These are phyloP conservation scores for Aspergillus carbonarius DNA, from an alignment of 2,329 filamentous ascomycete genomes.

Conservation along the genomic window DNA sequence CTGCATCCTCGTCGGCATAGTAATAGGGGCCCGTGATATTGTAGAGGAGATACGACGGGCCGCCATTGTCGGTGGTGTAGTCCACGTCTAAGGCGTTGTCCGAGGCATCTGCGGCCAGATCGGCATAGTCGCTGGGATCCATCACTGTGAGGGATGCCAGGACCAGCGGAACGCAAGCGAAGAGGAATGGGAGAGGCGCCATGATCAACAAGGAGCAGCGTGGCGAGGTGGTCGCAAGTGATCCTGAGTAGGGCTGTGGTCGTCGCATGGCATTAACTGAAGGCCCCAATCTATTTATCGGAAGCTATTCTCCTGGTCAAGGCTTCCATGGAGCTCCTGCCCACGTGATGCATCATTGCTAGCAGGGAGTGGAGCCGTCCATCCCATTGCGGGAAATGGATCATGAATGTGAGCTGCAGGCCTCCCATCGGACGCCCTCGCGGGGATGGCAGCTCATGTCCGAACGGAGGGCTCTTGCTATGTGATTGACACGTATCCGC, in stretches of 20 bases:
- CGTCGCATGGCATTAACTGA: neutral
- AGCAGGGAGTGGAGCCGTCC: neutral
- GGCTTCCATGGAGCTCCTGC: neutral
- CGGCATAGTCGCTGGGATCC: slow-evolving; percentile 6
- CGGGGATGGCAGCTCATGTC: neutral
- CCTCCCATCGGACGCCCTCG: neutral
- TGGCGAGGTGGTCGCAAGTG: neutral
- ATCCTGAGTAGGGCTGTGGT: neutral
- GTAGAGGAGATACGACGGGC: neutral
- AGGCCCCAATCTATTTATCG: neutral
- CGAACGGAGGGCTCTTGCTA: neutral
- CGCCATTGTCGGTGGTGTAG: slow-evolving; percentile 3
- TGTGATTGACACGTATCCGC: neutral
- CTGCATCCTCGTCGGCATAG: slow-evolving; percentile 5
- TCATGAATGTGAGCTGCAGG: neutral
- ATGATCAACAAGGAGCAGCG: neutral
- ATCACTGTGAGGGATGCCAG: neutral
- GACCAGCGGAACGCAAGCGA: neutral
- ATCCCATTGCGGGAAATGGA: neutral
- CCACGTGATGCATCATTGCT: neutral
- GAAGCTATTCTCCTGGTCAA: too few relatives aligned
- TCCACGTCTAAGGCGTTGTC: slow-evolving; percentile 2
- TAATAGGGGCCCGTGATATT: slow-evolving; percentile 5
- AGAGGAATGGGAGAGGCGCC: neutral
- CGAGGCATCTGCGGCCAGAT: neutral